Conservation (phyloP, 1,139 yeast species). For the Scheffersomyces parashehatae region DNA sequence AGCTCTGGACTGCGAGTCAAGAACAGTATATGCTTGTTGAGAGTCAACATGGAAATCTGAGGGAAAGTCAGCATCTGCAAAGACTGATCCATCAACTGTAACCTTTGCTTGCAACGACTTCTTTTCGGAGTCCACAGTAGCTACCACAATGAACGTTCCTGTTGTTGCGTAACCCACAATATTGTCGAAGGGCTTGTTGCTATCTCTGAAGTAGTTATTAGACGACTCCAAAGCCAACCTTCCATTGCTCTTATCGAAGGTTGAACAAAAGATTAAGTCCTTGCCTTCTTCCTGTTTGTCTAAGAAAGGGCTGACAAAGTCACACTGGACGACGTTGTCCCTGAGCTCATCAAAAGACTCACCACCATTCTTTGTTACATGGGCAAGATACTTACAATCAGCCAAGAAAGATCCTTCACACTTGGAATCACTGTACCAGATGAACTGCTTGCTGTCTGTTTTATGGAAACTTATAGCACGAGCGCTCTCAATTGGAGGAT, state of each 20-base stretch:
- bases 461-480: slow-evolving; percentile 60
- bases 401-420: neutral
- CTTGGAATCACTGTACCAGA: slow-evolving; percentile 57
- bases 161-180: slow-evolving; percentile 68
- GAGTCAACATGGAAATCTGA: slow-evolving; percentile 58
- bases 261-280: slow-evolving; percentile 65
- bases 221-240: slow-evolving; percentile 47
- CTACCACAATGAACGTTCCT: slow-evolving; percentile 71
- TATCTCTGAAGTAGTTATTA: slow-evolving; percentile 49
- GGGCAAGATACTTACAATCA: slow-evolving; percentile 59
- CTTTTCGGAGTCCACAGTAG: slow-evolving; percentile 46
- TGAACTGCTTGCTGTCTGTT: slow-evolving; percentile 53
- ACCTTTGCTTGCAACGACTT: slow-evolving; percentile 63
- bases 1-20: slow-evolving; percentile 74
- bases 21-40: slow-evolving; percentile 81
- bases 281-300: slow-evolving; percentile 33
- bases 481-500: slow-evolving; percentile 23
- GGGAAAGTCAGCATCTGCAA: slow-evolving; percentile 84
- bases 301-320: slow-evolving; percentile 61
- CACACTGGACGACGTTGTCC: slow-evolving; percentile 59
- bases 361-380: slow-evolving; percentile 67
- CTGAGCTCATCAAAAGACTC: slow-evolving; percentile 52
- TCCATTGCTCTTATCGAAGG: slow-evolving; percentile 9
- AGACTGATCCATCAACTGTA: slow-evolving; percentile 77
- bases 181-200: slow-evolving; percentile 43